Conservation (phyloP, 345 rosid species). For the Clausena lansium region DNA sequence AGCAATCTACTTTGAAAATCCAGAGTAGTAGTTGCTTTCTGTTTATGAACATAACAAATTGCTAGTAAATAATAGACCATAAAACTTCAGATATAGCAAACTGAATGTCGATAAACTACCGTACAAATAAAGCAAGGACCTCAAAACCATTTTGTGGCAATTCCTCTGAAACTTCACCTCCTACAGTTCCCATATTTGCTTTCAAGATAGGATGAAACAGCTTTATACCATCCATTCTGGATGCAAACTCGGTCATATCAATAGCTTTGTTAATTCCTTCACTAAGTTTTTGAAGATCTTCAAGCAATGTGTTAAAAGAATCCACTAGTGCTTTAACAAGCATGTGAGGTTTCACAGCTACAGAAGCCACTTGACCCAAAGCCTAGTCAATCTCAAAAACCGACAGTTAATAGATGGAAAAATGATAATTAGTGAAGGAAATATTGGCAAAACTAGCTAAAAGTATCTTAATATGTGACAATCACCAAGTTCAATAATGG, state of each 20-base stretch:
- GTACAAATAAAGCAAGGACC: conserved; percentile 61
- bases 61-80: conserved; percentile 4
- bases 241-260: conserved; percentile 54
- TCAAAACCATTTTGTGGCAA: conserved; percentile 65
- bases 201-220: conserved; percentile 36
- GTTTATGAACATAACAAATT: conserved; percentile 28
- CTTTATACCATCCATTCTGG: conserved; percentile 46
- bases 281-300: conserved; percentile 67
- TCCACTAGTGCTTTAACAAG: conserved; percentile 66
- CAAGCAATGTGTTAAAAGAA: conserved; percentile 62
- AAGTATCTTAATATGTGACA: not conserved
- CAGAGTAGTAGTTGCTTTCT: conserved; percentile 46
- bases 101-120: conserved; percentile 8
- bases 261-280: conserved; percentile 45
- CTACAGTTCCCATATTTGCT: conserved; percentile 34
- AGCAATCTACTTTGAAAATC: conserved; percentile 39
- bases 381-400: conserved; percentile 48
- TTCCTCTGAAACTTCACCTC: conserved; percentile 45
- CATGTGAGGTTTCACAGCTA: conserved; percentile 40
- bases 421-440: not conserved
- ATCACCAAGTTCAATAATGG: not conserved
- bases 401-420: conserved; percentile 16
- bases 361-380: conserved; percentile 40
- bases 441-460: conserved; percentile 3
- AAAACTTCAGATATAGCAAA: conserved; percentile 14